These are phyloP conservation scores for Trichophyton rubrum DNA, from an alignment of 2,329 filamentous ascomycete species.

Conservation along the genomic window DNA sequence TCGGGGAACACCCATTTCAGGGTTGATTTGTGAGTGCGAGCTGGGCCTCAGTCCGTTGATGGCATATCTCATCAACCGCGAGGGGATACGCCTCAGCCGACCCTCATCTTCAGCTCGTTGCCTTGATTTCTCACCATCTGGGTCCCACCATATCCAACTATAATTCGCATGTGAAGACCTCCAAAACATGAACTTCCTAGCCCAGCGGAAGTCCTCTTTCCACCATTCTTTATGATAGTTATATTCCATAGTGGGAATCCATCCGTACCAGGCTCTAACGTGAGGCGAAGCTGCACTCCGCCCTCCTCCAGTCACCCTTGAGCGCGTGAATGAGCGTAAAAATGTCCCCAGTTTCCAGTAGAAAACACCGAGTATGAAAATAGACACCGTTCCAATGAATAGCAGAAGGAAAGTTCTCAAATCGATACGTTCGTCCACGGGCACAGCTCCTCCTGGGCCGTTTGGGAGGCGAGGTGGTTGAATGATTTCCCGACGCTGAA, in stretches of 20 bases:
- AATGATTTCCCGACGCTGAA: slow-evolving; percentile 11
- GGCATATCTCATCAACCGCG: slow-evolving; percentile 19
- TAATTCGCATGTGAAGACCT: slow-evolving; percentile 25
- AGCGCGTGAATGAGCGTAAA: slow-evolving; percentile 25
- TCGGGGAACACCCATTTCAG: background rate
- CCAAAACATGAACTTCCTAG: slow-evolving; percentile 24
- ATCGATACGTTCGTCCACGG: slow-evolving; percentile 20
- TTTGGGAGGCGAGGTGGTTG: slow-evolving; percentile 19
- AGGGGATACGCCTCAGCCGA: slow-evolving; percentile 17
- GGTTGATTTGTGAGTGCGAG: slow-evolving; percentile 17
- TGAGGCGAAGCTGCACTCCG: slow-evolving; percentile 24
- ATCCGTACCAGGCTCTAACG: slow-evolving; percentile 33
- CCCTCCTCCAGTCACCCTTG: slow-evolving; percentile 23
- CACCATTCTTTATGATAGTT: slow-evolving; percentile 20
- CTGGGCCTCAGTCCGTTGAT: slow-evolving; percentile 13
- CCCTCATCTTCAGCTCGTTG: slow-evolving; percentile 14
- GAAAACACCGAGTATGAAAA: slow-evolving; percentile 27
- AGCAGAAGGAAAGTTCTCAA: slow-evolving; percentile 23
- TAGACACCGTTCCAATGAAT: slow-evolving; percentile 25
- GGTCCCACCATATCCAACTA: slow-evolving; percentile 33
- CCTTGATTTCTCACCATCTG: slow-evolving; percentile 18
- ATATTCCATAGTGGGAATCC: slow-evolving; percentile 25
- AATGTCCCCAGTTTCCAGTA: slow-evolving; percentile 30
- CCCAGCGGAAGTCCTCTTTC: slow-evolving; percentile 13
- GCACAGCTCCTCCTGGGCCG: slow-evolving; percentile 15